Percentiles rank a stretch among this genome's conserved stretches.
Conservation (phyloP, 108 stramenopile species). For the Nitzschia sp. region DNA sequence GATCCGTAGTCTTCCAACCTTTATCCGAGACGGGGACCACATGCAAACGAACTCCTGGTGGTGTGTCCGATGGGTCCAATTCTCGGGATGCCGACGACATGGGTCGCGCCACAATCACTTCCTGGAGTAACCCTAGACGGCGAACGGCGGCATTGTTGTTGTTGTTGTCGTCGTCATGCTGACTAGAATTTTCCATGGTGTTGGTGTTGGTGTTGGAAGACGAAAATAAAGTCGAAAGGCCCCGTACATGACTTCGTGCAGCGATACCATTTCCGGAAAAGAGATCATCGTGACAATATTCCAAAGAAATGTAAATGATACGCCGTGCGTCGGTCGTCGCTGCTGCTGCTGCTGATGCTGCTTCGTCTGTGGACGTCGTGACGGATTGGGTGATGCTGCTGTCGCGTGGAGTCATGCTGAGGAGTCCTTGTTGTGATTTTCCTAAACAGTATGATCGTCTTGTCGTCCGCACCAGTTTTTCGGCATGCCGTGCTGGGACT, state of each 20-base stretch:
- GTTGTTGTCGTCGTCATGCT: not conserved
- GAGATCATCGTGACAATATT: slow-evolving; percentile 10
- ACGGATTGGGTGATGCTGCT: no score
- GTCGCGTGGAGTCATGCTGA: no score
- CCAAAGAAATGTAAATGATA: slow-evolving; percentile 1
- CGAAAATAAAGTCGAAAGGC: not conserved
- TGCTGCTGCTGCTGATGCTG: not conserved
- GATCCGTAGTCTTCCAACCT: not conserved
- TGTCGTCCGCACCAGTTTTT: no score
- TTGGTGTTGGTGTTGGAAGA: not conserved
- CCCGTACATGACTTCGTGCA: slow-evolving; percentile 22
- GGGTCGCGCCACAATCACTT: slow-evolving; percentile 2
- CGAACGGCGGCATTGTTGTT: not conserved
- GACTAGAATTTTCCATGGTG: no score
- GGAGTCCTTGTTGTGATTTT: no score
- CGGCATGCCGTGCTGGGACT: no score
- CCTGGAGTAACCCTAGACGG: not conserved
- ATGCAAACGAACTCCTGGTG: slow-evolving; percentile 19
- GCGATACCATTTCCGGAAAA: slow-evolving; percentile 55
- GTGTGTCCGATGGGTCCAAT: not conserved
- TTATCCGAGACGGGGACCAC: slow-evolving; percentile 11
- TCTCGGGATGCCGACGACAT: not conserved
- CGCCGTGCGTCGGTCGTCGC: not conserved
- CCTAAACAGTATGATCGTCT: no score
- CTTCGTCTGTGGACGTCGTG: no score